A percentile compares a stretch with the other conserved stretches of the same genome.
Conservation (phyloP, 2,329 filamentous ascomycete species). For the Mycocentrospora acerina region DNA sequence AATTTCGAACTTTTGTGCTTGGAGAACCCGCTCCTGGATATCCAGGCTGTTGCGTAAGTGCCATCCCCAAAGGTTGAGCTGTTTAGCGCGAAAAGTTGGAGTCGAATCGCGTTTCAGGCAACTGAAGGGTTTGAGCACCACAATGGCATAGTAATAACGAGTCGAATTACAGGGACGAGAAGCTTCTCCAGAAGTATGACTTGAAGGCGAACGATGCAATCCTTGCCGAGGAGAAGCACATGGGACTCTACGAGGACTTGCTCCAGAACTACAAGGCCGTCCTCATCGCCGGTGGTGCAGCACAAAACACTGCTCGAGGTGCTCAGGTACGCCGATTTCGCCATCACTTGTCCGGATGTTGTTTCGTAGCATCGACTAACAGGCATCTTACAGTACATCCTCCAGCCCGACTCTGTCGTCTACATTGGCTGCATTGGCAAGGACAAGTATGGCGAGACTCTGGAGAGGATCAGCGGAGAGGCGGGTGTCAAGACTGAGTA, state of each 20-base stretch:
- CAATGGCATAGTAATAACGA: constrained; percentile 22
- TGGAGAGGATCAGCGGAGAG: constrained; percentile 80
- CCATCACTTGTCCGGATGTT: neutral
- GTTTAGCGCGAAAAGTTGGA: neutral
- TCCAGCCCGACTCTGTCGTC: constrained; percentile 83
- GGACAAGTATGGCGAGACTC: constrained; percentile 91
- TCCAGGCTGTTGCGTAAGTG: constrained; percentile 73
- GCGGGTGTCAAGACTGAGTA: constrained; percentile 94
- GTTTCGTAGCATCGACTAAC: neutral
- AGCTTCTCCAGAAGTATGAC: constrained; percentile 85
- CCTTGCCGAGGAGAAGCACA: constrained; percentile 89
- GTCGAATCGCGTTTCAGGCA: no score
- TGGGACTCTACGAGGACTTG: constrained; percentile 87
- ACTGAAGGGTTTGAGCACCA: constrained; percentile 10
- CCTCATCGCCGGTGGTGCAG: constrained; percentile 92
- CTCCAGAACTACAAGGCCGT: constrained; percentile 90
- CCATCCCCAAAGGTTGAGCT: neutral
- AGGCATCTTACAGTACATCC: constrained; percentile 68
- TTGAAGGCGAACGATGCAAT: constrained; percentile 98
- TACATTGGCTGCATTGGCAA: constrained; percentile 93
- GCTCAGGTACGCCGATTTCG: constrained; percentile 62
- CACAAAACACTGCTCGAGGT: constrained; percentile 95
- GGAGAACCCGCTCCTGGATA: constrained; percentile 98
- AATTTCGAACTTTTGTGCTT: constrained; percentile 88
- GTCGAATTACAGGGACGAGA: constrained; percentile 64